These are phyloP conservation scores for Silybum marianum DNA, from an alignment of 129 eudicot species.

Conservation along the genomic window DNA sequence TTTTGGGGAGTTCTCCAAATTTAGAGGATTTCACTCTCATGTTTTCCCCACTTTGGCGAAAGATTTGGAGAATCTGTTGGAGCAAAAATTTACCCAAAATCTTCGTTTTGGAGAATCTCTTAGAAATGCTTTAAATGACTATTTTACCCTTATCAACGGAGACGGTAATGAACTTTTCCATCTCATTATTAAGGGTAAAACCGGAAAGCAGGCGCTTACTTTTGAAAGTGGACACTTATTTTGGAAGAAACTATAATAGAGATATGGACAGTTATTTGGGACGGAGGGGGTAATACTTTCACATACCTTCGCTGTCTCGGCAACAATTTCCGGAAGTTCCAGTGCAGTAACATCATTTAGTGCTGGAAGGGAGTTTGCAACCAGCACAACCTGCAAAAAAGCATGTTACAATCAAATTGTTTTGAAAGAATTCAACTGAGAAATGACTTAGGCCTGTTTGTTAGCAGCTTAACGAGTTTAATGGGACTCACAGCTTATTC, in stretches of 20 bases:
- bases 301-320: slow-evolving; percentile 93
- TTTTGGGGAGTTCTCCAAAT: background rate
- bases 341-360: slow-evolving; percentile 89
- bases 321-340: slow-evolving; percentile 97
- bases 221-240: background rate
- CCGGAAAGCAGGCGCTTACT: background rate
- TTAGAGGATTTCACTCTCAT: background rate
- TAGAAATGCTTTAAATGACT: background rate
- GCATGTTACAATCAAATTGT: background rate
- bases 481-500: no score
- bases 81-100: background rate
- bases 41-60: background rate
- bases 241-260: background rate
- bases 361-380: slow-evolving; percentile 97
- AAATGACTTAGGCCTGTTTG: slow-evolving; percentile 6
- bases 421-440: background rate
- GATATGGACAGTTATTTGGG: background rate
- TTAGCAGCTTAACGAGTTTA: no score
- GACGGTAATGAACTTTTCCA: background rate
- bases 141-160: background rate
- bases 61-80: background rate
- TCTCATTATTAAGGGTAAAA: background rate
- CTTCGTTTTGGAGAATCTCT: background rate
- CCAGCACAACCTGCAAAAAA: slow-evolving; percentile 80
- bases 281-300: background rate